phyloP scores from a whole-genome alignment of 768 basidiomycete genomes.

The Lactifluus piperatus region DNA sequence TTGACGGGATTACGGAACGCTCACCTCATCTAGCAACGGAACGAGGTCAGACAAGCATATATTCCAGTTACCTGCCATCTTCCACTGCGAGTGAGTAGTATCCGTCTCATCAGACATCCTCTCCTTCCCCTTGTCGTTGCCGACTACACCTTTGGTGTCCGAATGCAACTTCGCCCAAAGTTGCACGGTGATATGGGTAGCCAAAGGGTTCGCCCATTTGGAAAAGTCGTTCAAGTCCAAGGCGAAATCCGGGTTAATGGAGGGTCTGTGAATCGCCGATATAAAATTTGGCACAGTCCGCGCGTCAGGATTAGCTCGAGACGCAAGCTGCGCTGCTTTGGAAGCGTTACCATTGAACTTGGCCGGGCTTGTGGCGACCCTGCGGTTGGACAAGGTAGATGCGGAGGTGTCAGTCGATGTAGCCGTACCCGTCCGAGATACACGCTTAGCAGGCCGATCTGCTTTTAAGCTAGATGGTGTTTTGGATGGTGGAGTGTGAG shows the following conservation, averaged over 20 bases:
- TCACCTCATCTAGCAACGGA: constrained; percentile 54
- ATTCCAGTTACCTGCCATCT: constrained; percentile 57
- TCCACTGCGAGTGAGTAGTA: constrained; percentile 40
- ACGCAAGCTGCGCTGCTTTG: constrained; percentile 3
- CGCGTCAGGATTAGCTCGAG: constrained; percentile 13
- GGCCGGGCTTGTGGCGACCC: not conserved
- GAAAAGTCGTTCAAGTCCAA: constrained; percentile 54
- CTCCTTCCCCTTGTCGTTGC: constrained; percentile 14
- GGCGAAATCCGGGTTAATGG: constrained; percentile 71
- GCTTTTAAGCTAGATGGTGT: not conserved
- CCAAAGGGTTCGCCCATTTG: constrained; percentile 44
- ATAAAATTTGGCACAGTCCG: constrained; percentile 52
- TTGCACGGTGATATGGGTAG: constrained; percentile 44
- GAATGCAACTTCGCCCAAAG: constrained; percentile 41
- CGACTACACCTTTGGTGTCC: constrained; percentile 1
- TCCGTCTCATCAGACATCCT: constrained; percentile 11
- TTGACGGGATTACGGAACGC: constrained; percentile 24
- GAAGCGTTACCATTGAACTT: constrained; percentile 1
- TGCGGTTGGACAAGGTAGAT: not conserved
- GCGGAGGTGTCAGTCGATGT: not conserved
- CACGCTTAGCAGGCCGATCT: constrained; percentile 1
- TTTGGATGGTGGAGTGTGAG: not conserved
- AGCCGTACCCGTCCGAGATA: not conserved
- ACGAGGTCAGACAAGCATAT: constrained; percentile 50
- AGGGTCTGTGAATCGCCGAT: constrained; percentile 72